These are phyloP conservation scores for Ophiostoma ips DNA, from an alignment of 2,329 filamentous ascomycete species.

Conservation along the genomic window DNA sequence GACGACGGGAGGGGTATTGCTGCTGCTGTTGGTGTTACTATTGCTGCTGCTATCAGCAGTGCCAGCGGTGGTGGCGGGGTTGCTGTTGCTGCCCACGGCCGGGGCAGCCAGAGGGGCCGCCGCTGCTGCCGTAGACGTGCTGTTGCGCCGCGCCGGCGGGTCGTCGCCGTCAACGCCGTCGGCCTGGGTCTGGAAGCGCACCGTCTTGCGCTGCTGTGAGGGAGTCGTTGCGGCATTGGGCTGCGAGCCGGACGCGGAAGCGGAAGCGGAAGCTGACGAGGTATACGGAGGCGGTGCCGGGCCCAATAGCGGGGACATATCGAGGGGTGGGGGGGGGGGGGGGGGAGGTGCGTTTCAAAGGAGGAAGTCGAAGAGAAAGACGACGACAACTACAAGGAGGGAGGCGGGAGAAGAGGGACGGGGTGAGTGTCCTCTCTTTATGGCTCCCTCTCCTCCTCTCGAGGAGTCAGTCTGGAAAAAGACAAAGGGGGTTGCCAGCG, in stretches of 20 bases:
- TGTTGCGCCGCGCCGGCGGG: not conserved
- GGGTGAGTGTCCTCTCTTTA: constrained; percentile 8
- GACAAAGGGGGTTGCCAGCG: not conserved
- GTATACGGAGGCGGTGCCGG: constrained; percentile 4
- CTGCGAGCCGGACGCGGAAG: not conserved
- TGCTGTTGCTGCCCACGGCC: constrained; percentile 2
- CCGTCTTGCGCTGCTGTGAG: constrained; percentile 13
- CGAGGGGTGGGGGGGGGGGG: not conserved
- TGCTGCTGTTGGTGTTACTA: not conserved
- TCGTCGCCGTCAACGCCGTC: constrained; percentile 1
- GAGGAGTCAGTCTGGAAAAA: not conserved
- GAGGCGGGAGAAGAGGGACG: constrained; percentile 10
- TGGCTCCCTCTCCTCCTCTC: constrained; percentile 9
- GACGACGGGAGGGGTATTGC: not conserved
- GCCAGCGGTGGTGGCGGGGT: not conserved
- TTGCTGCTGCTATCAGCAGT: not conserved
- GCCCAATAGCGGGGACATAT: constrained; percentile 7
- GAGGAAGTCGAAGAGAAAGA: too few relatives aligned
- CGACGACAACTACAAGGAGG: not conserved
- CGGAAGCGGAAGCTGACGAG: constrained; percentile 2
- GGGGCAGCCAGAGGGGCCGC: not conserved
- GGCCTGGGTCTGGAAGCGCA: constrained; percentile 11
- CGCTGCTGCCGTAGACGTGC: not conserved
- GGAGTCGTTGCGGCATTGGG: not conserved
- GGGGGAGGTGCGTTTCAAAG: too few relatives aligned